Conservation (phyloP, 345 rosid species). For the Moricandia arvensis region DNA sequence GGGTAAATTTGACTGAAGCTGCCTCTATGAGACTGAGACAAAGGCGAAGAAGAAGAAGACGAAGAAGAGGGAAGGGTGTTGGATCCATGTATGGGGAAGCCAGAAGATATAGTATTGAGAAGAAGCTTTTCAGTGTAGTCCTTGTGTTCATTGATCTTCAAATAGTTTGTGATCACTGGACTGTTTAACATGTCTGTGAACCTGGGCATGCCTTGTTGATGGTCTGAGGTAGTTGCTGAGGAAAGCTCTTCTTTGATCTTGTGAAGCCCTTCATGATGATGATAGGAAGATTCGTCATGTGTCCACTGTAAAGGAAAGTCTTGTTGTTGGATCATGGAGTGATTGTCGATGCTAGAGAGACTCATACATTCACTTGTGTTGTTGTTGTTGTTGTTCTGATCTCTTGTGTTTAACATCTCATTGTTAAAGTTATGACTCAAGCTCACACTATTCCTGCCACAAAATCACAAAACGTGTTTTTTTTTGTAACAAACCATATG, state of each 20-base stretch:
- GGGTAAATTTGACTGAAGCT: conserved; percentile 79
- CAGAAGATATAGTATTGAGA: conserved; percentile 63
- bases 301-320: conserved; percentile 42
- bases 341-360: conserved; percentile 34
- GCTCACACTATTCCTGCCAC: conserved; percentile 36
- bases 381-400: conserved; percentile 22
- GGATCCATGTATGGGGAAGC: conserved; percentile 43
- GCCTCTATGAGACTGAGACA: conserved; percentile 42
- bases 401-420: conserved; percentile 36
- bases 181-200: conserved; percentile 58
- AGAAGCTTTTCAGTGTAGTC: conserved; percentile 65
- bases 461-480: background rate
- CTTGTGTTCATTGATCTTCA: conserved; percentile 46
- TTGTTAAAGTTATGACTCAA: conserved; percentile 34
- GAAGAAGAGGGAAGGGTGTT: conserved; percentile 40
- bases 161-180: conserved; percentile 38
- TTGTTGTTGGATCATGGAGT: conserved; percentile 45
- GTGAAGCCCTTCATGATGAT: conserved; percentile 32
- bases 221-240: conserved; percentile 32
- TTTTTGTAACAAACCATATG: too few relatives aligned
- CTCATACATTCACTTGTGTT: conserved; percentile 33
- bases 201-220: conserved; percentile 42
- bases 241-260: conserved; percentile 56
- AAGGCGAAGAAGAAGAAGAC: conserved; percentile 26
- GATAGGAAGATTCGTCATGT: conserved; percentile 35